These are phyloP conservation scores for Phytophthora capsici DNA, from an alignment of 352 stramenopile genomes.

Conservation along the genomic window DNA sequence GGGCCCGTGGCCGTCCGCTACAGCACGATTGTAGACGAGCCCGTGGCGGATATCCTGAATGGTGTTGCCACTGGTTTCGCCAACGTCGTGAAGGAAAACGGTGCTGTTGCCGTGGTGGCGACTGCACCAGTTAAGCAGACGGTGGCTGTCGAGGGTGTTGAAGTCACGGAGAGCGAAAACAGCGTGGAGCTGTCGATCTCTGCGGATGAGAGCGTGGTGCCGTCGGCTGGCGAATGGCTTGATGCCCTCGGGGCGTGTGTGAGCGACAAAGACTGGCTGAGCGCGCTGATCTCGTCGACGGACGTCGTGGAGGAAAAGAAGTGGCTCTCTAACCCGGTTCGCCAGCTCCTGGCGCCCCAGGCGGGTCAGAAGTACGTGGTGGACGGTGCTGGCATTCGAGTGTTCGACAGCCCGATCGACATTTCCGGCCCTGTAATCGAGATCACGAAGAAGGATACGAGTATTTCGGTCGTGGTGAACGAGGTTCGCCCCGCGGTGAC, in stretches of 20 bases:
- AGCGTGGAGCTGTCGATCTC: constrained; percentile 42
- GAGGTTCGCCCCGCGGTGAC: constrained; percentile 65
- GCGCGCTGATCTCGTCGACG: constrained; percentile 55
- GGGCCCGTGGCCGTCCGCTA: constrained; percentile 84
- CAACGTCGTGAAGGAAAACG: constrained; percentile 46
- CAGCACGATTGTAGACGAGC: constrained; percentile 77
- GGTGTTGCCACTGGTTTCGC: constrained; percentile 67
- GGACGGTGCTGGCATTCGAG: constrained; percentile 34
- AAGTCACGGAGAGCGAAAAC: constrained; percentile 30
- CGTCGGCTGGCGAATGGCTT: constrained; percentile 52
- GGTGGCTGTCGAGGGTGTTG: constrained; percentile 30
- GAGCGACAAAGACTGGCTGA: constrained; percentile 59
- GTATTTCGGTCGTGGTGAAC: constrained; percentile 58
- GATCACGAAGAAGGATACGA: constrained; percentile 42
- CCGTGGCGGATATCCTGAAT: constrained; percentile 78
- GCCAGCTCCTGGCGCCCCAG: constrained; percentile 56
- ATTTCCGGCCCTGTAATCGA: constrained; percentile 55
- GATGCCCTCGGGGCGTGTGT: constrained; percentile 38
- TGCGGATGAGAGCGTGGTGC: constrained; percentile 27
- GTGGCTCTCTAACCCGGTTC: constrained; percentile 77
- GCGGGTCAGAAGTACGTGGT: constrained; percentile 52
- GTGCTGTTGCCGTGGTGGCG: constrained; percentile 5
- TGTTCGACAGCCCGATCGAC: constrained; percentile 49
- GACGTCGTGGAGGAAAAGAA: constrained; percentile 55
- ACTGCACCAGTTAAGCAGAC: constrained; percentile 10